These are phyloP conservation scores for Boletellus ananiceps DNA, from an alignment of 768 basidiomycete species.

Conservation along the genomic window DNA sequence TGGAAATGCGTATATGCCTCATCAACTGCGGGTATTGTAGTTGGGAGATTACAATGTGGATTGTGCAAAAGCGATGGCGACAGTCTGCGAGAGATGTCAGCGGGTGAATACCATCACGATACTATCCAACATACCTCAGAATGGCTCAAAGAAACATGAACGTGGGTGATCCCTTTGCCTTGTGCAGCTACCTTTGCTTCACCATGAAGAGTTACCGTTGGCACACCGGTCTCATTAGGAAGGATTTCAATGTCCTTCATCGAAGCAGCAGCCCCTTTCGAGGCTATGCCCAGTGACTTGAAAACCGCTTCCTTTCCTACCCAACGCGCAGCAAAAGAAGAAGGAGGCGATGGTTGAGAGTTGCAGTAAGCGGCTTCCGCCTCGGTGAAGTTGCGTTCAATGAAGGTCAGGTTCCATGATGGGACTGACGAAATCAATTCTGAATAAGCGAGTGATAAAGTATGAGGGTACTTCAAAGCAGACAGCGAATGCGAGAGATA, in stretches of 20 bases:
- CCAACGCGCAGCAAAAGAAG: conserved; percentile 97
- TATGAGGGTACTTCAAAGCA: conserved; percentile 3
- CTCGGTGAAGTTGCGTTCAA: conserved; percentile 89
- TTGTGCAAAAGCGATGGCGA: conserved; percentile 86
- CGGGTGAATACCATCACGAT: neutral
- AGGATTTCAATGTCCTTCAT: conserved; percentile 98
- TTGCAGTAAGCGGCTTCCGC: conserved; percentile 84
- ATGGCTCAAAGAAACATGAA: conserved; percentile 87
- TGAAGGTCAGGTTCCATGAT: conserved; percentile 81
- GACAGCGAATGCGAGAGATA: neutral
- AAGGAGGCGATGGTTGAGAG: conserved; percentile 76
- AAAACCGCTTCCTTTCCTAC: conserved; percentile 96
- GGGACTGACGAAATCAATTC: conserved; percentile 93
- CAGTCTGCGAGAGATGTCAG: conserved; percentile 46
- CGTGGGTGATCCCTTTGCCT: conserved; percentile 63
- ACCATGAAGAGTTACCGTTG: conserved; percentile 71
- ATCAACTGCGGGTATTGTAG: conserved; percentile 1
- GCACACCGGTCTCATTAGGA: conserved; percentile 72
- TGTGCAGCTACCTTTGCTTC: conserved; percentile 74
- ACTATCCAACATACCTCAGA: conserved; percentile 65
- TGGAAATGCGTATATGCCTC: conserved; percentile 4
- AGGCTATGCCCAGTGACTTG: conserved; percentile 88
- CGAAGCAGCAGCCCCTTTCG: conserved; percentile 89
- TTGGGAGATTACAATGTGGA: conserved; percentile 36
- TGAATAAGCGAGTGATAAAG: conserved; percentile 24